phyloP scores from a whole-genome alignment of 2,329 filamentous ascomycete species.

The Sporothrix dimorphospora region DNA sequence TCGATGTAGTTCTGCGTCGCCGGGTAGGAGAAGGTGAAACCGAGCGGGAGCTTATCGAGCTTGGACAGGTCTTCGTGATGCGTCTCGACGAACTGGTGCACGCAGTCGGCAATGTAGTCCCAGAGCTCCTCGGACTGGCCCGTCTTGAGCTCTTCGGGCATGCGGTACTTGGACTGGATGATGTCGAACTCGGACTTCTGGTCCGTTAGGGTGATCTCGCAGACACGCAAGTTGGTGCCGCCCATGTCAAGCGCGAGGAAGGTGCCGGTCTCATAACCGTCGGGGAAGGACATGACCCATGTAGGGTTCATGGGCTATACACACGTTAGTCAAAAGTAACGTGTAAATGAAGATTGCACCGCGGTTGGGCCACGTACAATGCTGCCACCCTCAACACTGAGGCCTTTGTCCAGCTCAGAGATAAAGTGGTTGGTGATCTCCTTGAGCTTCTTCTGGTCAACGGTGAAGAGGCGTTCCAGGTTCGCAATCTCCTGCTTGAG shows the following conservation, averaged over 20 bases:
- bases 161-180: conserved; percentile 92
- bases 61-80: conserved; percentile 71
- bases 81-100: conserved; percentile 86
- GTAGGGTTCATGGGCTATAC: conserved; percentile 92
- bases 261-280: conserved; percentile 83
- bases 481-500: conserved; percentile 77
- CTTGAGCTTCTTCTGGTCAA: conserved; percentile 81
- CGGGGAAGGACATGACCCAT: conserved; percentile 90
- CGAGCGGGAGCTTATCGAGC: conserved; percentile 72
- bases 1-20: conserved; percentile 93
- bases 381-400: conserved; percentile 84
- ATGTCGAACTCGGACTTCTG: conserved; percentile 91
- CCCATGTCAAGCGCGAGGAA: conserved; percentile 94
- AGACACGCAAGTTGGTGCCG: conserved; percentile 92
- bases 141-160: conserved; percentile 90
- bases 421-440: conserved; percentile 88
- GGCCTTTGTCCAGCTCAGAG: conserved; percentile 81
- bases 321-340: background rate
- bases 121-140: conserved; percentile 83
- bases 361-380: conserved; percentile 68
- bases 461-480: conserved; percentile 82
- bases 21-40: conserved; percentile 96
- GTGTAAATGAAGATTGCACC: background rate
- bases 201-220: conserved; percentile 86
- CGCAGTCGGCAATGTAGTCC: conserved; percentile 92